Percentiles rank a stretch among this genome's conserved stretches.
Evolutionary conservation across 164 flowering plant genomes (phyloP).

Genomic region (Dillenia suffruticosa): DNA sequence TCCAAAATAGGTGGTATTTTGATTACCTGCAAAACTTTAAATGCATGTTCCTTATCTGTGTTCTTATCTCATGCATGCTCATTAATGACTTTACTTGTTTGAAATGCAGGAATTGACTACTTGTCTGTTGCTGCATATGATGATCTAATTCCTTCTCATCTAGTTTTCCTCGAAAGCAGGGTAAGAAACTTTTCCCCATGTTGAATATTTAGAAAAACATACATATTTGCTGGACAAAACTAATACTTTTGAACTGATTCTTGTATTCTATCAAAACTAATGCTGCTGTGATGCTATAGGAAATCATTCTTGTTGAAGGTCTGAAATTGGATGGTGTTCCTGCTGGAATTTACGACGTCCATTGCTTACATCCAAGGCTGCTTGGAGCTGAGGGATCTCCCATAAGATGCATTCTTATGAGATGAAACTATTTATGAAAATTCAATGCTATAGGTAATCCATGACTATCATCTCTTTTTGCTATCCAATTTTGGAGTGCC

Average conservation of each 20-base stretch:
- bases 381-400: constrained; percentile 86
- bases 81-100: constrained; percentile 10
- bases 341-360: constrained; percentile 61
- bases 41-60: background rate
- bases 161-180: constrained; percentile 59
- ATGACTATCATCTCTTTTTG: no score
- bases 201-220: background rate
- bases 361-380: constrained; percentile 73
- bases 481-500: no score
- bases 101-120: constrained; percentile 81
- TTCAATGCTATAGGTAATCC: no score
- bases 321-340: constrained; percentile 62
- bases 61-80: background rate
- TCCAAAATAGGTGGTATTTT: no score
- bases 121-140: constrained; percentile 82
- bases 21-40: no score
- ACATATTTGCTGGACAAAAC: background rate
- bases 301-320: constrained; percentile 60
- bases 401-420: constrained; percentile 61
- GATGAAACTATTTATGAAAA: constrained; percentile 11
- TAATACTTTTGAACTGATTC: no score
- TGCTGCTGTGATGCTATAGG: constrained; percentile 29
- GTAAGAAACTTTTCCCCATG: constrained; percentile 33
- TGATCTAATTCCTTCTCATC: constrained; percentile 75
- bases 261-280: background rate